phyloP scores from a whole-genome alignment of 78 protist genomes.

The Polysphondylium violaceum region DNA sequence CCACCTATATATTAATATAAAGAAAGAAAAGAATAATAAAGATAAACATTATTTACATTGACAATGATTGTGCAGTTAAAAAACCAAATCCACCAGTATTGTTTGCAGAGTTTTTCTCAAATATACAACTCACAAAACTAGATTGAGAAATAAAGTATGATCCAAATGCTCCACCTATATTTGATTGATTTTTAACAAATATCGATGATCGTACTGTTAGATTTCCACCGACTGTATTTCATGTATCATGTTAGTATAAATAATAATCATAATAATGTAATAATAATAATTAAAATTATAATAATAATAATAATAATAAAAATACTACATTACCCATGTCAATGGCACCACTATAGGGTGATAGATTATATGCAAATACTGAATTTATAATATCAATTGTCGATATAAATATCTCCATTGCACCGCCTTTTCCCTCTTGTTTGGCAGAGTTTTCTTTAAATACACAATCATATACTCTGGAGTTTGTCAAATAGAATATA shows the following conservation, averaged over 20 bases:
- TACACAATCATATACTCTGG: neutral
- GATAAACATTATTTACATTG: neutral
- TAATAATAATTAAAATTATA: neutral
- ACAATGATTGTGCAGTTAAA: slow-evolving; percentile 23
- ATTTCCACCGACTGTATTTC: slow-evolving; percentile 20
- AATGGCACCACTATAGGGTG: slow-evolving; percentile 60
- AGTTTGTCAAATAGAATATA: neutral
- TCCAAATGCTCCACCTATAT: slow-evolving; percentile 62
- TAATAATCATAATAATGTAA: neutral
- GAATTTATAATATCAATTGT: neutral
- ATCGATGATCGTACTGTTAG: neutral
- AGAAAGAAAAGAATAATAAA: too few species aligned
- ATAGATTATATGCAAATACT: slow-evolving; percentile 26
- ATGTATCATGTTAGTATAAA: neutral
- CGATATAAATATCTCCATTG: slow-evolving; percentile 19
- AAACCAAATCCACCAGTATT: slow-evolving; percentile 51
- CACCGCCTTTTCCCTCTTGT: slow-evolving; percentile 54
- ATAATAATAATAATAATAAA: too few species aligned
- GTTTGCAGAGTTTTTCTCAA: slow-evolving; percentile 13
- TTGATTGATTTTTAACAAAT: slow-evolving; percentile 31
- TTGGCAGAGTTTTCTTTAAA: slow-evolving; percentile 6
- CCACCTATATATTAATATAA: too few species aligned
- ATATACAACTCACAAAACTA: slow-evolving; percentile 11
- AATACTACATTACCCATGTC: slow-evolving; percentile 2
- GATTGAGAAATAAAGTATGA: slow-evolving; percentile 20